Percentiles rank a stretch among this genome's conserved stretches.
phyloP scores from a whole-genome alignment of 768 basidiomycete genomes.

The Xerocomus potaroensis region DNA sequence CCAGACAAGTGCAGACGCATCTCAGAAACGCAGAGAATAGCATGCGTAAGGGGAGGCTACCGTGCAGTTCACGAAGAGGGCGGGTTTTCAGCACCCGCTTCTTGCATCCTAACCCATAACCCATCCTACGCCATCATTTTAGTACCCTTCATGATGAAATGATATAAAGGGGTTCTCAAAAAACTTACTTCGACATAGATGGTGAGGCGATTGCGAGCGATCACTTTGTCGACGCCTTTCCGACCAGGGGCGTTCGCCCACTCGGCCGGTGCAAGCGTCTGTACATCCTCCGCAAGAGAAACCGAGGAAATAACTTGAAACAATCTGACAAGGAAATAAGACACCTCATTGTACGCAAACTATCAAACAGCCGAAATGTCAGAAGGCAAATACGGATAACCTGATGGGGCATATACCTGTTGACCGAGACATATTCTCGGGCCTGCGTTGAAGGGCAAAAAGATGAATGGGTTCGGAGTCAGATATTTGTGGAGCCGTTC shows the following conservation, averaged over 20 bases:
- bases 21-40: too few relatives aligned
- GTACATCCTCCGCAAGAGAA: constrained; percentile 35
- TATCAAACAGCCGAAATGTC: too few relatives aligned
- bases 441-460: constrained; percentile 65
- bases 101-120: too few relatives aligned
- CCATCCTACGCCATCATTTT: too few relatives aligned
- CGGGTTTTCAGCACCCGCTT: too few relatives aligned
- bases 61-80: too few relatives aligned
- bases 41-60: too few relatives aligned
- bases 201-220: constrained; percentile 37
- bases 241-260: constrained; percentile 33
- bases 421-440: constrained; percentile 61
- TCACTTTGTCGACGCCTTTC: constrained; percentile 40
- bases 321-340: constrained; percentile 50
- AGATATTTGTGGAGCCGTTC: constrained; percentile 50
- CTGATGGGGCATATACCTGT: constrained; percentile 35
- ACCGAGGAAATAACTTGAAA: constrained; percentile 46
- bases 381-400: too few relatives aligned
- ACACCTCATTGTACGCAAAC: constrained; percentile 55
- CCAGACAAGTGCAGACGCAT: too few relatives aligned
- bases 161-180: too few relatives aligned
- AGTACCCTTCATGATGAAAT: too few relatives aligned
- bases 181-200: constrained; percentile 40
- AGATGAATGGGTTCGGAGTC: constrained; percentile 60
- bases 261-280: constrained; percentile 29